Conservation (phyloP, 2,329 filamentous ascomycete genomes). For the Cercospora beticola region DNA sequence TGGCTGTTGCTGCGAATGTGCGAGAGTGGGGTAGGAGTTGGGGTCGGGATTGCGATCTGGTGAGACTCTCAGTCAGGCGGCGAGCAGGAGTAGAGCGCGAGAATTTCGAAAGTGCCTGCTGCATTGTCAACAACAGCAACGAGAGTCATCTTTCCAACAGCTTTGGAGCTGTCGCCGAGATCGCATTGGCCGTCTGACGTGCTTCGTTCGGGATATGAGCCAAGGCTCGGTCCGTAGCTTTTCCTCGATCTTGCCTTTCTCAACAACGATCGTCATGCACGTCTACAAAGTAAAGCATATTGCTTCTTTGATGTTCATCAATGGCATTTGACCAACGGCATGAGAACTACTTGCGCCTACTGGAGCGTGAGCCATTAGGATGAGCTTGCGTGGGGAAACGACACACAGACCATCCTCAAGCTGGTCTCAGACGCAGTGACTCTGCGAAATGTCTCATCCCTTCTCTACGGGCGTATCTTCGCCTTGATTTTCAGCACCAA, state of each 20-base stretch:
- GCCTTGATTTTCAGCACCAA: not conserved
- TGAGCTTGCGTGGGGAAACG: not conserved
- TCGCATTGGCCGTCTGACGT: conserved; percentile 17
- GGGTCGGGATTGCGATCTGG: not conserved
- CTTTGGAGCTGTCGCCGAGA: conserved; percentile 9
- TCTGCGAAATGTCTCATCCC: not conserved
- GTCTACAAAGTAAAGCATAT: not conserved
- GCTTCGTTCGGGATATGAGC: conserved; percentile 3
- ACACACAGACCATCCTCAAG: not conserved
- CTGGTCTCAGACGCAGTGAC: not conserved
- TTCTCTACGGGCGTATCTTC: not conserved
- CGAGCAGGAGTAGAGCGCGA: not conserved
- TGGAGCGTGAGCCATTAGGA: not conserved
- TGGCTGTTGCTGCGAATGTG: conserved; percentile 28
- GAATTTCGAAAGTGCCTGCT: not conserved
- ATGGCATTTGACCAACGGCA: not conserved
- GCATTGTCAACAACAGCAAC: conserved; percentile 8
- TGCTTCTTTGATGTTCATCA: not conserved
- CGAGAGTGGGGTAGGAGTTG: conserved; percentile 1
- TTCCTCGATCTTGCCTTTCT: not conserved
- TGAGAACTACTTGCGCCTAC: not conserved
- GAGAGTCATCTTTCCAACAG: conserved; percentile 11
- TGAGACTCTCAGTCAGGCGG: not conserved
- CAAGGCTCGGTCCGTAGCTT: not conserved
- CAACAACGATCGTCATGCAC: not conserved